Conservation (phyloP, 73 alveolate species). For the Tetrahymena elliotti region DNA sequence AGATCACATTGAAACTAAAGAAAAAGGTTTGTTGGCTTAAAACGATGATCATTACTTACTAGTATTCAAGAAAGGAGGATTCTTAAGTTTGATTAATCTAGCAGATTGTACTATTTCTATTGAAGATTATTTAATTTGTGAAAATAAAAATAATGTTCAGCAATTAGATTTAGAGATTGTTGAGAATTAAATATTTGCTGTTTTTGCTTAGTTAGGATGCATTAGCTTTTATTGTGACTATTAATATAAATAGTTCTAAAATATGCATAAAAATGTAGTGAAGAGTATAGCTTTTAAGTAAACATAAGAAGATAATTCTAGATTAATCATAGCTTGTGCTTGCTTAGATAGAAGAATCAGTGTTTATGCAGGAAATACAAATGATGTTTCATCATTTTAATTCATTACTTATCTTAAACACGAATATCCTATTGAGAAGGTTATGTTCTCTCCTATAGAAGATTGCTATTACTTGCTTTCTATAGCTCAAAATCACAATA, state of each 20-base stretch:
- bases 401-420: not conserved
- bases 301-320: not conserved
- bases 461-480: not conserved
- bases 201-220: not conserved
- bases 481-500: not conserved
- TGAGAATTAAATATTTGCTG: not conserved
- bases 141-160: not conserved
- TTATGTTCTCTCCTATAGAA: not conserved
- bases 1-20: not conserved
- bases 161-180: not conserved
- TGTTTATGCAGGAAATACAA: not conserved
- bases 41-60: not conserved
- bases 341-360: not conserved
- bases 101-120: not conserved
- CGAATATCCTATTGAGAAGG: not conserved
- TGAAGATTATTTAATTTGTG: not conserved
- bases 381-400: not conserved
- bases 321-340: not conserved
- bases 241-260: not conserved
- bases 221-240: not conserved
- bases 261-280: not conserved
- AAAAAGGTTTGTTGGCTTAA: not conserved
- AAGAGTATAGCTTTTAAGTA: not conserved
- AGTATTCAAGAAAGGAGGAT: not conserved
- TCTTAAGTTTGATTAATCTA: not conserved